phyloP scores from a whole-genome alignment of 2,329 filamentous ascomycete genomes.

The Cordyceps fumosorosea region DNA sequence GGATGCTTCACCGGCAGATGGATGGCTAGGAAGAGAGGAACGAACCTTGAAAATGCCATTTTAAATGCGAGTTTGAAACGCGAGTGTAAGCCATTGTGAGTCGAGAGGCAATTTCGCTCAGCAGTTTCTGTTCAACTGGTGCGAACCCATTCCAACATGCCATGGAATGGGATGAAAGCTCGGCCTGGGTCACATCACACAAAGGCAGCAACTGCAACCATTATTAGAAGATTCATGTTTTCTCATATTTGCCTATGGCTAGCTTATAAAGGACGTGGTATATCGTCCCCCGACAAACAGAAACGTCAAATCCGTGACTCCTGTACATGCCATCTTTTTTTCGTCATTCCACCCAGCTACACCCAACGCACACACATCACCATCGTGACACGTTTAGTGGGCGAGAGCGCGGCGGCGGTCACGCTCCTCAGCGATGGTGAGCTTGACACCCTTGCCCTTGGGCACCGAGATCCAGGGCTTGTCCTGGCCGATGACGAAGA shows the following conservation, averaged over 20 bases:
- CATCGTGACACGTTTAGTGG: constrained; percentile 36
- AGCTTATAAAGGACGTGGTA: constrained; percentile 23
- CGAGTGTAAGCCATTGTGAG: not conserved
- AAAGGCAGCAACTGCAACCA: not conserved
- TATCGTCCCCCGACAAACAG: constrained; percentile 19
- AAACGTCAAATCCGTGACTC: constrained; percentile 37
- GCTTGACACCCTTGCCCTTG: constrained; percentile 99
- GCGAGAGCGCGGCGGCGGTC: constrained; percentile 81
- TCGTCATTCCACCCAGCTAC: constrained; percentile 15
- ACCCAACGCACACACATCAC: constrained; percentile 7
- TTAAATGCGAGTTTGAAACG: not conserved
- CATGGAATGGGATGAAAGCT: not conserved
- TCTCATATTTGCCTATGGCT: constrained; percentile 32
- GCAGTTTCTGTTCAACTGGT: no score
- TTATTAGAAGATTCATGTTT: constrained; percentile 26
- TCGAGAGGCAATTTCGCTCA: no score
- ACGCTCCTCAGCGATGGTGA: constrained; percentile 97
- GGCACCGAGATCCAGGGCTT: constrained; percentile 99
- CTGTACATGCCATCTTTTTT: constrained; percentile 31
- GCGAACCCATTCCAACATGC: not conserved
- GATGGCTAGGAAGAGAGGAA: not conserved
- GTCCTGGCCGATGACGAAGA: constrained; percentile 97
- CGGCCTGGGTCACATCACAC: no score
- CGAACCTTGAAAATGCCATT: not conserved
- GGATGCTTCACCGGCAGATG: not conserved